These are phyloP conservation scores for Cocos nucifera DNA, from an alignment of 176 grass and related monocot species.

Conservation along the genomic window DNA sequence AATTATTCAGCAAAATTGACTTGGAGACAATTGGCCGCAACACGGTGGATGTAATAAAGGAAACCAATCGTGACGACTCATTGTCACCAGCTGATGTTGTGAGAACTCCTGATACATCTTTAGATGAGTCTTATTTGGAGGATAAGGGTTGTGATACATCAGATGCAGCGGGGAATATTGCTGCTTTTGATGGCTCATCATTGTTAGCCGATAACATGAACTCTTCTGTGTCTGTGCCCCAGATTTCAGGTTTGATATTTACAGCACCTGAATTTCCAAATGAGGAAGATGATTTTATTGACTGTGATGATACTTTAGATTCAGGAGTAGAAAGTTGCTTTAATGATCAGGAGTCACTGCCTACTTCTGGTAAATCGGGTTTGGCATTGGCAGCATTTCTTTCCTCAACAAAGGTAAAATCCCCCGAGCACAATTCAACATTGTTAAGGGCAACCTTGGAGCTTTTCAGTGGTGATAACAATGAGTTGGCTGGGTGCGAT, in stretches of 20 bases:
- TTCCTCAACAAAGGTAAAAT: constrained; percentile 11
- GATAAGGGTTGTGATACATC: background rate
- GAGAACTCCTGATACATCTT: constrained; percentile 15
- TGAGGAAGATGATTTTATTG: background rate
- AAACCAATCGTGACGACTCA: background rate
- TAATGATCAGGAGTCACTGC: background rate
- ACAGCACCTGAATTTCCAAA: background rate
- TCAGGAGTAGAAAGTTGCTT: too few relatives aligned
- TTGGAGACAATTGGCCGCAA: background rate
- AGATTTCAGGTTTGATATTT: background rate
- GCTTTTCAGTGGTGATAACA: constrained; percentile 1
- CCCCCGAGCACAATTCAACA: constrained; percentile 9
- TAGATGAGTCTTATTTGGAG: constrained; percentile 17
- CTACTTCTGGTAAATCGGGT: constrained; percentile 15
- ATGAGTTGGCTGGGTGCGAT: background rate
- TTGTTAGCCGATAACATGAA: too few relatives aligned
- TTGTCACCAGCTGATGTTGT: constrained; percentile 22
- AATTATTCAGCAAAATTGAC: constrained; percentile 18
- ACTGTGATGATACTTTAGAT: too few relatives aligned
- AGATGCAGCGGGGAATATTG: background rate
- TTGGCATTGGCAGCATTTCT: constrained; percentile 31
- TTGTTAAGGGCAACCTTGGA: constrained; percentile 8
- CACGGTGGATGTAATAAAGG: constrained; percentile 14
- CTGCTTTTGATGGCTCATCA: background rate
- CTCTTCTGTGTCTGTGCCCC: constrained; percentile 17